Conservation (phyloP, 805 yeast species). For the Teunomyces cretensis region DNA sequence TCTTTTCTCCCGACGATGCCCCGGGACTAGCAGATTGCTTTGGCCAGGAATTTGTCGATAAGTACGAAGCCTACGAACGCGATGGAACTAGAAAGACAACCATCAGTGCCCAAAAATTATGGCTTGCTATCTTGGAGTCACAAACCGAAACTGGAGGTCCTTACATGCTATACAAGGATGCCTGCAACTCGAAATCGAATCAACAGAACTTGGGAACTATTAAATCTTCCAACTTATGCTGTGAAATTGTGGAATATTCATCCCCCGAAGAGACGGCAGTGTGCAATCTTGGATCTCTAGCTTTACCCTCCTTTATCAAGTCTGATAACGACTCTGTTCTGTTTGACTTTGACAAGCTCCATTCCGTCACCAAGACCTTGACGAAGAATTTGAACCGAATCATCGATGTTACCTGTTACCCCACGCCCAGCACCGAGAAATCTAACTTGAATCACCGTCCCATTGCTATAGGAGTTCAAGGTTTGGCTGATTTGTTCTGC, state of each 20-base stretch:
- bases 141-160: conserved; percentile 98
- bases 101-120: conserved; percentile 83
- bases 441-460: conserved; percentile 89
- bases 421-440: conserved; percentile 68
- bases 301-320: conserved; percentile 73
- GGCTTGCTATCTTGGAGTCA: conserved; percentile 86
- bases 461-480: conserved; percentile 97
- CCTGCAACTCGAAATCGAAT: conserved; percentile 83
- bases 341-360: conserved; percentile 75
- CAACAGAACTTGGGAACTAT: conserved; percentile 91
- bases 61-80: conserved; percentile 71
- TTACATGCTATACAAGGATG: conserved; percentile 89
- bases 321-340: conserved; percentile 25
- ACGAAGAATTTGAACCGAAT: conserved; percentile 76
- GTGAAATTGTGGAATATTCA: conserved; percentile 92
- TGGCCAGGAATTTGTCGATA: conserved; percentile 76
- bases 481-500: conserved; percentile 87
- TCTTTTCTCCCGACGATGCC: conserved; percentile 86
- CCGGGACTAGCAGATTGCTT: conserved; percentile 81
- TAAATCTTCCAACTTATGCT: conserved; percentile 90
- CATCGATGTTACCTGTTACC: conserved; percentile 84
- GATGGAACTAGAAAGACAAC: conserved; percentile 55
- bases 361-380: conserved; percentile 72
- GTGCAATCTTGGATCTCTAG: conserved; percentile 90
- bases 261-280: conserved; percentile 93